A percentile compares a stretch with the other conserved stretches of the same genome.
Conservation (phyloP, 1,284 basidiomycete species). For the Neonothopanus nambi region DNA sequence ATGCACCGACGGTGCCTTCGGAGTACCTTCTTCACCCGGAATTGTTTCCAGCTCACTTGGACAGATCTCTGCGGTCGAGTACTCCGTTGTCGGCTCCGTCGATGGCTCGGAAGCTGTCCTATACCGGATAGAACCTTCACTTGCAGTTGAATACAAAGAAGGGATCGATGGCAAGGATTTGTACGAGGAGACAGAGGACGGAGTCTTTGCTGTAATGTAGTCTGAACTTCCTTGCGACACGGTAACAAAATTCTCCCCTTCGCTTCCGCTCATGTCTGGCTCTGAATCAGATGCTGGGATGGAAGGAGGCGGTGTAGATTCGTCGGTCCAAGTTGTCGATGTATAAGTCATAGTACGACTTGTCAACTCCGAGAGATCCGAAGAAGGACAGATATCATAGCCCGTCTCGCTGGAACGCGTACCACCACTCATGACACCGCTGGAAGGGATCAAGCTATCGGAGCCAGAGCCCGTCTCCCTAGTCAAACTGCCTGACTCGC, state of each 20-base stretch:
- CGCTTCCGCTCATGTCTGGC: conserved; percentile 23
- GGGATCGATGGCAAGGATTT: conserved; percentile 52
- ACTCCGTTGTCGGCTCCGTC: conserved; percentile 49
- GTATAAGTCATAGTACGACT: conserved; percentile 28
- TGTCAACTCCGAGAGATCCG: conserved; percentile 43
- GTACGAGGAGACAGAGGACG: conserved; percentile 27
- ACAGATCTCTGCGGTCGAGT: conserved; percentile 51
- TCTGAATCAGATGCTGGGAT: conserved; percentile 35
- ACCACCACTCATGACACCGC: conserved; percentile 19
- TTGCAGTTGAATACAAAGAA: conserved; percentile 55
- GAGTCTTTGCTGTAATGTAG: conserved; percentile 37
- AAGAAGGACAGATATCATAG: conserved; percentile 50
- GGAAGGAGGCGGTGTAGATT: conserved; percentile 28
- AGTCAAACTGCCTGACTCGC: conserved; percentile 8
- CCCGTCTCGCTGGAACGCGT: conserved; percentile 45
- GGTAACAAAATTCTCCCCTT: conserved; percentile 38
- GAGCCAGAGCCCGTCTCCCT: conserved; percentile 7
- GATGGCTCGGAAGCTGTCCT: conserved; percentile 44
- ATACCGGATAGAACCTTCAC: conserved; percentile 51
- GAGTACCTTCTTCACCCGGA: conserved; percentile 41
- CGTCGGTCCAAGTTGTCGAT: conserved; percentile 23
- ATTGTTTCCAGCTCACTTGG: conserved; percentile 40
- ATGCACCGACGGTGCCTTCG: conserved; percentile 22
- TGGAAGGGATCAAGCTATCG: conserved; percentile 26
- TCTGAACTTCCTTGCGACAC: conserved; percentile 42